Conservation (phyloP, 108 stramenopile species). For the Mediolabrus comicus region DNA sequence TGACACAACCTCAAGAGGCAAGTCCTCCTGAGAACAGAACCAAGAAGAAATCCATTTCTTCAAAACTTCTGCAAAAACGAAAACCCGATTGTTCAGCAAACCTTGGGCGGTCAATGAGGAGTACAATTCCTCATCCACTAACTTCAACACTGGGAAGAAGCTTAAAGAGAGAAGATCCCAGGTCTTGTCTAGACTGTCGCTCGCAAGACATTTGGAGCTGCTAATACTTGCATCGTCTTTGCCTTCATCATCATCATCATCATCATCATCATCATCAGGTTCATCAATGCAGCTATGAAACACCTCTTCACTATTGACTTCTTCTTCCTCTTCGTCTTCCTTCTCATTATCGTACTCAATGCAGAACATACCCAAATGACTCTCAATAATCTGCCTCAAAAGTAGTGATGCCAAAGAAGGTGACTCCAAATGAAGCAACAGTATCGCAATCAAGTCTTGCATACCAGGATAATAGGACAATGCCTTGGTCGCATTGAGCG, state of each 20-base stretch:
- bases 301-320: neutral
- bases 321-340: neutral
- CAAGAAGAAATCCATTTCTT: slow-evolving; percentile 30
- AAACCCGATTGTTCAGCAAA: neutral
- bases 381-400: neutral
- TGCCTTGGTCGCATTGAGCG: neutral
- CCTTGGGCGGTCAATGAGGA: slow-evolving; percentile 2
- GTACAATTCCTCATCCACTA: slow-evolving; percentile 20
- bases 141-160: slow-evolving; percentile 19
- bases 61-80: slow-evolving; percentile 9
- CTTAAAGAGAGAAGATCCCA: slow-evolving; percentile 8
- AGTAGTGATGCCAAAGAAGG: slow-evolving; percentile 13
- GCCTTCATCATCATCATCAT: neutral
- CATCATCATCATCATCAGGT: neutral
- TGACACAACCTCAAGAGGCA: slow-evolving; percentile 16
- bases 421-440: slow-evolving; percentile 23
- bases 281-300: slow-evolving; percentile 13
- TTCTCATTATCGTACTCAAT: neutral
- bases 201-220: neutral
- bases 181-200: neutral
- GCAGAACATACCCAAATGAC: neutral
- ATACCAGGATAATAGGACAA: slow-evolving; percentile 5
- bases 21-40: slow-evolving; percentile 12
- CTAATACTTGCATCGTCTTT: no score
- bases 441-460: slow-evolving; percentile 25